A percentile compares a stretch with the other conserved stretches of the same genome.
phyloP scores from a whole-genome alignment of 2,329 filamentous ascomycete species.

The Talaromyces sp. region DNA sequence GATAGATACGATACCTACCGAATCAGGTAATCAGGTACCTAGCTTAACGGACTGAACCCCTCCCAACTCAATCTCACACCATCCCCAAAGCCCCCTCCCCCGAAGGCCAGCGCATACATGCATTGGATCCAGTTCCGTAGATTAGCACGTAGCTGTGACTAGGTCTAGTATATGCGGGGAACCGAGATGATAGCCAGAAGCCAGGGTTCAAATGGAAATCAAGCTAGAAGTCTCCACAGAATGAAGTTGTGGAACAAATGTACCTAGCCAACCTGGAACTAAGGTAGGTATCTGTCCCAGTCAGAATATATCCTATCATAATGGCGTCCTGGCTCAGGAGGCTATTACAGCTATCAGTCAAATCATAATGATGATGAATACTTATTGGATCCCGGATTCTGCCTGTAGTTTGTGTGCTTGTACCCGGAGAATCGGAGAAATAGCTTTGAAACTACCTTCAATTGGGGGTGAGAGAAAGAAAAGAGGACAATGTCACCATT shows the following conservation, averaged over 20 bases:
- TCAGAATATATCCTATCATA: background rate
- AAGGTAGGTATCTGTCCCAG: no score
- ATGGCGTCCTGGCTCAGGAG: background rate
- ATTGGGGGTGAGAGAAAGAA: background rate
- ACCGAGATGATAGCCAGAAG: background rate
- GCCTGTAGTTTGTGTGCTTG: background rate
- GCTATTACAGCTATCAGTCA: no score
- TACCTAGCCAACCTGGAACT: background rate
- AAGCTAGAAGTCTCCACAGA: background rate
- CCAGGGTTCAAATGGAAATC: background rate
- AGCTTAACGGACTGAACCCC: background rate
- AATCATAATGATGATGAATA: no score
- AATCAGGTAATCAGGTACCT: background rate
- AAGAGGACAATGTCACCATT: background rate
- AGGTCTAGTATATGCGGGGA: background rate
- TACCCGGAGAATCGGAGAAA: conserved; percentile 10
- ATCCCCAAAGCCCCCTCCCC: background rate
- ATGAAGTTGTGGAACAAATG: background rate
- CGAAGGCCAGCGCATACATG: background rate
- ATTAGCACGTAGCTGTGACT: background rate
- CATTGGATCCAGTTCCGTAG: background rate
- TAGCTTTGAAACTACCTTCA: background rate
- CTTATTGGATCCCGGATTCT: background rate
- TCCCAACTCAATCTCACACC: background rate
- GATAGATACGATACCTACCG: background rate